phyloP scores from a whole-genome alignment of 164 flowering plant genomes.

The Chloranthus sessilifolius region DNA sequence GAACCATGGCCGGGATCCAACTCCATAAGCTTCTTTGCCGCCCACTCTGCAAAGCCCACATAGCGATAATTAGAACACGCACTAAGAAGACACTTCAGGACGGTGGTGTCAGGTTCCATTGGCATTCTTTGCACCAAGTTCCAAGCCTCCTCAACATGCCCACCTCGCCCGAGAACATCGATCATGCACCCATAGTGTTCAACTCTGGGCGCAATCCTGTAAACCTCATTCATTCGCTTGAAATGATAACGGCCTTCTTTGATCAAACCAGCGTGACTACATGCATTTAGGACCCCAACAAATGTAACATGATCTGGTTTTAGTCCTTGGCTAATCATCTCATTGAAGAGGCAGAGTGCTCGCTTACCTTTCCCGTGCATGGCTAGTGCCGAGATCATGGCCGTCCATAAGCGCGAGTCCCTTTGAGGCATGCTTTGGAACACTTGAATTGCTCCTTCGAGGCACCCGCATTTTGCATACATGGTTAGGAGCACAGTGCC shows the following conservation, averaged over 20 bases:
- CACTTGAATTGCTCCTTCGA: conserved; percentile 27
- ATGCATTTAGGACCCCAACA: conserved; percentile 40
- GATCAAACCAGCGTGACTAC: conserved; percentile 35
- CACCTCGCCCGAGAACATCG: conserved; percentile 42
- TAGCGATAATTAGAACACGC: conserved; percentile 32
- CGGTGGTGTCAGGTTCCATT: conserved; percentile 25
- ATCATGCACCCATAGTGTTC: conserved; percentile 50
- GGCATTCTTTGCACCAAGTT: conserved; percentile 34
- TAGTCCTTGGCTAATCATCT: conserved; percentile 32
- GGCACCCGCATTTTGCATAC: conserved; percentile 38
- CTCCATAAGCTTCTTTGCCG: conserved; percentile 16
- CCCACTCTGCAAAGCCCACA: conserved; percentile 30
- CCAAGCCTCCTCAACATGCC: conserved; percentile 36
- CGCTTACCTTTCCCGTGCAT: conserved; percentile 40
- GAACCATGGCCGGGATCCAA: conserved; percentile 6
- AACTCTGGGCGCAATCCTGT: conserved; percentile 31
- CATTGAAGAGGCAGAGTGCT: conserved; percentile 37
- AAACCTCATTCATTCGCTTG: conserved; percentile 30
- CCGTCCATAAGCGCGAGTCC: conserved; percentile 50
- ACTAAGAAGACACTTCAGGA: conserved; percentile 37
- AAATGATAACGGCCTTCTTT: conserved; percentile 31
- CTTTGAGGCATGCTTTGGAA: conserved; percentile 32
- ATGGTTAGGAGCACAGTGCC: conserved; percentile 36
- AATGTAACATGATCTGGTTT: conserved; percentile 52
- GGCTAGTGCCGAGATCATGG: conserved; percentile 52